A percentile compares a stretch with the other conserved stretches of the same genome.
Conservation (phyloP, 1,284 basidiomycete species). For the Tremellales sp. region DNA sequence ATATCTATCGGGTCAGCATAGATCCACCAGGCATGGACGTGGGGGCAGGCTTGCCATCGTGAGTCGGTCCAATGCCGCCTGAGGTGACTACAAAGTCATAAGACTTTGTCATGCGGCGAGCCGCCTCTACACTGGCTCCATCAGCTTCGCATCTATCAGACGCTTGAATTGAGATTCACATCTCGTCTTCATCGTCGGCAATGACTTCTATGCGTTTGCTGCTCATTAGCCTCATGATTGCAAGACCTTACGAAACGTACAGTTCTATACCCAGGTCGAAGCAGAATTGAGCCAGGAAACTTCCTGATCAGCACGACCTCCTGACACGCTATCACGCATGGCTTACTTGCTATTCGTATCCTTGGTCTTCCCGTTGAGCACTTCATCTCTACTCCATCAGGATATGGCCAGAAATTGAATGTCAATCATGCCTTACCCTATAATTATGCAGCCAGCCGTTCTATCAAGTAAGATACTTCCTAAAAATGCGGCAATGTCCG, state of each 20-base stretch:
- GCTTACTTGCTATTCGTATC: conserved; percentile 65
- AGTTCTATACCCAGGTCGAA: conserved; percentile 82
- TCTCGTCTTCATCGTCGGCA: conserved; percentile 82
- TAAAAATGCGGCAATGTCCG: background rate
- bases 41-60: conserved; percentile 58
- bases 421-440: conserved; percentile 25
- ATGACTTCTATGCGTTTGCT: conserved; percentile 89
- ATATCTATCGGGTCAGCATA: conserved; percentile 56
- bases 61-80: conserved; percentile 76
- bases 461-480: no score
- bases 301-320: conserved; percentile 16
- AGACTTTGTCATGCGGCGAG: conserved; percentile 68
- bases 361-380: conserved; percentile 55
- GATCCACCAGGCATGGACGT: background rate
- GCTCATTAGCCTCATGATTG: background rate
- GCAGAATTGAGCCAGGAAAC: conserved; percentile 78
- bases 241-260: conserved; percentile 51
- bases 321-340: background rate
- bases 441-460: conserved; percentile 47
- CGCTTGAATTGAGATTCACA: conserved; percentile 58
- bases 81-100: conserved; percentile 87
- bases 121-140: conserved; percentile 68
- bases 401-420: background rate
- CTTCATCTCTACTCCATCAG: conserved; percentile 43
- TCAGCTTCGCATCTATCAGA: conserved; percentile 2